Percentiles rank a stretch among this genome's conserved stretches.
Conservation (phyloP, 2,329 filamentous ascomycete genomes). For the Knoxdaviesia capensis region DNA sequence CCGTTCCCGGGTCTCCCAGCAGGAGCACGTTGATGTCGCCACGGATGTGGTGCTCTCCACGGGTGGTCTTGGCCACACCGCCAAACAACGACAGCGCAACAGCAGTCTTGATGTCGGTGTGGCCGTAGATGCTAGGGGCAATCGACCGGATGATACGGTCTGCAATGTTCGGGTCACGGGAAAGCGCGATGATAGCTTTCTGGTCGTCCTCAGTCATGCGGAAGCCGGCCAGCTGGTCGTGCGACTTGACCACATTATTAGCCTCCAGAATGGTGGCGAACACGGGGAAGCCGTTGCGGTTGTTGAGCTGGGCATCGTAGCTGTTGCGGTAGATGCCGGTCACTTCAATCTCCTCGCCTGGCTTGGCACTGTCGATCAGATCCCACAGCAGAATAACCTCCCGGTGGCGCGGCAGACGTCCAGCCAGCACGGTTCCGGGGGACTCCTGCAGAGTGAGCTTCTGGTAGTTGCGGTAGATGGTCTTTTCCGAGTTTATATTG, state of each 20-base stretch:
- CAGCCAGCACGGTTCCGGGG: conserved; percentile 87
- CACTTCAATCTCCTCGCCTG: conserved; percentile 92
- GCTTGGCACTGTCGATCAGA: conserved; percentile 89
- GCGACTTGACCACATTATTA: conserved; percentile 90
- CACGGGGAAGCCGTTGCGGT: conserved; percentile 95
- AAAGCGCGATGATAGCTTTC: conserved; percentile 69
- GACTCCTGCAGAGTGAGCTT: conserved; percentile 95
- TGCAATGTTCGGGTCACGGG: conserved; percentile 74
- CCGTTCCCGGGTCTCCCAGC: conserved; percentile 90
- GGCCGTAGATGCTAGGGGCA: conserved; percentile 92
- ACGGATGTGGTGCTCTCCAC: conserved; percentile 74
- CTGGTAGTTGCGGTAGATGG: conserved; percentile 96
- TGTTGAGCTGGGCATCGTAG: conserved; percentile 93
- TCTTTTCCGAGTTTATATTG: conserved; percentile 90
- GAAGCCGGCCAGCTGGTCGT: conserved; percentile 95
- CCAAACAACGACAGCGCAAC: conserved; percentile 88
- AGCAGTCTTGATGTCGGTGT: conserved; percentile 92
- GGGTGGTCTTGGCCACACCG: conserved; percentile 79
- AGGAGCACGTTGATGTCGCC: conserved; percentile 96
- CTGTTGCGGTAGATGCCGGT: conserved; percentile 97
- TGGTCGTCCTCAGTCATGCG: conserved; percentile 89
- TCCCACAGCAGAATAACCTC: conserved; percentile 96
- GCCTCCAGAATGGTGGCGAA: conserved; percentile 96
- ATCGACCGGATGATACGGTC: conserved; percentile 88
- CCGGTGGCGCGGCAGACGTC: conserved; percentile 76